Conservation (phyloP, 129 eudicot species). For the Smallanthus sonchifolius region DNA sequence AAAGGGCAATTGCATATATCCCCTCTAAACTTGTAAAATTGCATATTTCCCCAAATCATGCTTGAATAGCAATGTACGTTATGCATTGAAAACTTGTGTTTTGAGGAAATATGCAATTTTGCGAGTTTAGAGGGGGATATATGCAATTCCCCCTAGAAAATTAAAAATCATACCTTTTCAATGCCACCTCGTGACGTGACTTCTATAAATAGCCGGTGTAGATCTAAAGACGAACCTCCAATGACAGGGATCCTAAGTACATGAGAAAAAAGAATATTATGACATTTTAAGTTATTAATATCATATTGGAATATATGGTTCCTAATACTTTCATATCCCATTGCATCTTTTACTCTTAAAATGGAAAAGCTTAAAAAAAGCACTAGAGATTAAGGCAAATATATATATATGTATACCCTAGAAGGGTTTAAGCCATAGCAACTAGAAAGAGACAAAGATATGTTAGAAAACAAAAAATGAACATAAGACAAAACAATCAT, state of each 20-base stretch:
- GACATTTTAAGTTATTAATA: background rate
- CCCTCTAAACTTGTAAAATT: too few species aligned
- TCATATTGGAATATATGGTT: background rate
- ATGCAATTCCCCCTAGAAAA: too few species aligned
- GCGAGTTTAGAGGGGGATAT: too few species aligned
- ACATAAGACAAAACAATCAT: background rate
- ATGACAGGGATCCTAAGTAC: constrained; percentile 63
- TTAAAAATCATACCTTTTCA: constrained; percentile 51
- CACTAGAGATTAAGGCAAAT: background rate
- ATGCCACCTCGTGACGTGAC: constrained; percentile 97
- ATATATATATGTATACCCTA: background rate
- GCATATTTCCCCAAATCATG: too few species aligned
- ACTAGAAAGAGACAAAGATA: background rate
- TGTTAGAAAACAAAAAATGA: background rate
- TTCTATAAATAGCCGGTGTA: constrained; percentile 75
- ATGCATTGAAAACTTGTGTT: too few species aligned
- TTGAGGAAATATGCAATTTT: too few species aligned
- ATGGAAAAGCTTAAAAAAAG: background rate
- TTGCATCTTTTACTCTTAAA: background rate
- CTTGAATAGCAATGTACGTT: too few species aligned
- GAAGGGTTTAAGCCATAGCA: background rate
- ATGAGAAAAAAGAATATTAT: background rate
- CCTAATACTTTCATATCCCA: background rate
- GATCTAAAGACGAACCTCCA: constrained; percentile 74
- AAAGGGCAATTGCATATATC: too few species aligned